Evolutionary conservation across 2,329 filamentous ascomycete genomes (phyloP), one percentile per base, ranked within the genome.

Genomic region (Clonostachys rhizophaga): DNA sequence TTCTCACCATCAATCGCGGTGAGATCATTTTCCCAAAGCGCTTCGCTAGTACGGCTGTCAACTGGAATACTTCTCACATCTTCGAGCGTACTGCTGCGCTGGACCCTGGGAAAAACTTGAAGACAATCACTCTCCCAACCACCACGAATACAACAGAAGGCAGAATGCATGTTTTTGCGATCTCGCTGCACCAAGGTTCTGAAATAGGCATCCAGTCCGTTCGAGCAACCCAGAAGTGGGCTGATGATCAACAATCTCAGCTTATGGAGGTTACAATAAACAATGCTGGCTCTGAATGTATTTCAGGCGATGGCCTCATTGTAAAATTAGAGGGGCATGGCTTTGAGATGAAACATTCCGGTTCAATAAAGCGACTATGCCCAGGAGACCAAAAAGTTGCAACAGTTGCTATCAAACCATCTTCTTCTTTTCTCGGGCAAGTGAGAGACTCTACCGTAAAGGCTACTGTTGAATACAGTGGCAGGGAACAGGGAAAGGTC

Each of bases 331-430:
- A 52, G 5, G 67, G 60, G 1, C 44, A 56, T 5, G 64, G 65
- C 0, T 74, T 81, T 54, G 66, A 61, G 39, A 68, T 70, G 1
- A 69, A 72, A 9, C 67, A 74, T 30, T 49, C 59, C 0, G 67
- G 62, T 0, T 49, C 52, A 14, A 47, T 73, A 30, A 69, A 65
- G 50, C 57, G 71, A 6, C 55, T 74, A 8, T 67, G 68, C 30
- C 69, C 71, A 0, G 70, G 70, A 2, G 70, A 74, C 47, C 70
- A 73, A 49, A 69, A 69, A 43, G 55, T 60, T n/a, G 58, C 68
- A 1, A 55, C 60, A 17, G 52, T 72, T n/a, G 68, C 66, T 0
- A 63, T 70, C 6, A 55, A 55, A n/a, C 60, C 64, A 3, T 51
- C 52, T 5, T 58, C 56, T 1, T 55, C 51, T 41, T 54, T 54